Percentiles rank a stretch among this genome's conserved stretches.
Conservation (phyloP, 176 grass and related monocot species). For the Oryza meyeriana region DNA sequence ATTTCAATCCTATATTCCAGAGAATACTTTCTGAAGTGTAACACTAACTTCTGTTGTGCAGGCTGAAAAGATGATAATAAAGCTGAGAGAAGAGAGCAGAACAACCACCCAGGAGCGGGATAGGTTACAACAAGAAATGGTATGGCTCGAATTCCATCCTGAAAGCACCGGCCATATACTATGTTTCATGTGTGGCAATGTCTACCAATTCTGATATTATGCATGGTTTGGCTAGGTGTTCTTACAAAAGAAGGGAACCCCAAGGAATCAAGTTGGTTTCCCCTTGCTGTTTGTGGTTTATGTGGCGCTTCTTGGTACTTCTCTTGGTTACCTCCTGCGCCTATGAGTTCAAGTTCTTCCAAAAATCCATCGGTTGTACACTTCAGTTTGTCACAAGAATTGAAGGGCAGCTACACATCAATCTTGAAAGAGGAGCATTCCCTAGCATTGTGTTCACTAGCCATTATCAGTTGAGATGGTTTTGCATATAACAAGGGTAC, state of each 20-base stretch:
- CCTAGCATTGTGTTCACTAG: not conserved
- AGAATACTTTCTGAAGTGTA: not conserved
- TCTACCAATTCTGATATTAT: slow-evolving; percentile 25
- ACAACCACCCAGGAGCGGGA: slow-evolving; percentile 63
- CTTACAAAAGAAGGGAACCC: slow-evolving; percentile 50
- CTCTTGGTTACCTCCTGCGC: slow-evolving; percentile 69
- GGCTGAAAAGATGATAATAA: slow-evolving; percentile 85
- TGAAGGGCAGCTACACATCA: not conserved
- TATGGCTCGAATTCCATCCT: slow-evolving; percentile 34
- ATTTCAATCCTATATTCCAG: slow-evolving; percentile 1
- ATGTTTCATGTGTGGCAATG: not conserved
- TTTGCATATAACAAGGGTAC: slow-evolving; percentile 38
- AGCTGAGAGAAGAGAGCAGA: slow-evolving; percentile 73
- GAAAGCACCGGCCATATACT: not conserved
- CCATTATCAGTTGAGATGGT: slow-evolving; percentile 36
- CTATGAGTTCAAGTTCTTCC: slow-evolving; percentile 34
- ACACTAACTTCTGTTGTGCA: slow-evolving; percentile 34
- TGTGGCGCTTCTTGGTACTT: slow-evolving; percentile 63
- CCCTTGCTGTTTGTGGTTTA: slow-evolving; percentile 86
- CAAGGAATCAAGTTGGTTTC: slow-evolving; percentile 62
- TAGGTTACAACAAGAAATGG: slow-evolving; percentile 79
- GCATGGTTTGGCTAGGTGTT: slow-evolving; percentile 41
- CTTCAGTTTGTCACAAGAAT: slow-evolving; percentile 6
- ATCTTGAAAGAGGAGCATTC: slow-evolving; percentile 9
- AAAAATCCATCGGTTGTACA: slow-evolving; percentile 1